Evolutionary conservation across 2,329 filamentous ascomycete species (phyloP).

Genomic region (Claviceps paspali): DNA sequence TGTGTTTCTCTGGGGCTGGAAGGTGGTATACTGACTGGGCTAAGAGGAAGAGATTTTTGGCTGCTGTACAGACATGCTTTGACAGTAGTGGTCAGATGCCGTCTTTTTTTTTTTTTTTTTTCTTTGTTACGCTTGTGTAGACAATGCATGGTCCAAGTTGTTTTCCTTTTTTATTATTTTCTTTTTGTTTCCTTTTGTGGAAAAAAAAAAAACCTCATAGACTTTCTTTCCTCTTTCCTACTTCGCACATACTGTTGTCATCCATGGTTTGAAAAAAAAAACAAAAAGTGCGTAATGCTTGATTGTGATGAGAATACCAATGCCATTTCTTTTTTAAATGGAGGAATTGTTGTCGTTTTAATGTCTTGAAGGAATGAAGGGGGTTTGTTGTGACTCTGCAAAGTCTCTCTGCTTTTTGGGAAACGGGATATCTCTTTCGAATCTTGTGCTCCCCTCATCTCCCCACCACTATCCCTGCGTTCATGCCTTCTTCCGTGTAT

Average conservation of each 20-base stretch:
- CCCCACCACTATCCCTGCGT: too few species aligned
- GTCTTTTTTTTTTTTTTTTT: neutral
- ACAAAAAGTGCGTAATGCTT: neutral
- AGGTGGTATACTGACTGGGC: neutral
- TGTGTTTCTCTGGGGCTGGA: neutral
- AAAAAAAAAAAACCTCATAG: conserved; percentile 3
- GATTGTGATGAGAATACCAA: neutral
- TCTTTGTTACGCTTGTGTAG: conserved; percentile 1
- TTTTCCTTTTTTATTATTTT: neutral
- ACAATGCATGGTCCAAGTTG: neutral
- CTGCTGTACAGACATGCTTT: neutral
- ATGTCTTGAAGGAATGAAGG: too few species aligned
- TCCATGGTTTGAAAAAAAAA: too few species aligned
- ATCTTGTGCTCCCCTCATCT: too few species aligned
- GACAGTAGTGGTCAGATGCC: neutral
- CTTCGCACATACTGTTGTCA: neutral
- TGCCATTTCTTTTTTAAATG: too few species aligned
- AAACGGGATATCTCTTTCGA: too few species aligned
- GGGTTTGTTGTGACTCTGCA: too few species aligned
- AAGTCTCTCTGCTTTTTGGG: too few species aligned
- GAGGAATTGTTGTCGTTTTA: too few species aligned
- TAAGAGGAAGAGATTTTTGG: neutral
- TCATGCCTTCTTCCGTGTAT: too few species aligned
- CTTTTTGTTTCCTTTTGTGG: neutral
- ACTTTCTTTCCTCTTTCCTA: conserved; percentile 1